Evolutionary conservation across 1,139 yeast species (phyloP), one percentile per base, ranked within the genome.

Genomic region (Entelexis sorbosivorans): DNA sequence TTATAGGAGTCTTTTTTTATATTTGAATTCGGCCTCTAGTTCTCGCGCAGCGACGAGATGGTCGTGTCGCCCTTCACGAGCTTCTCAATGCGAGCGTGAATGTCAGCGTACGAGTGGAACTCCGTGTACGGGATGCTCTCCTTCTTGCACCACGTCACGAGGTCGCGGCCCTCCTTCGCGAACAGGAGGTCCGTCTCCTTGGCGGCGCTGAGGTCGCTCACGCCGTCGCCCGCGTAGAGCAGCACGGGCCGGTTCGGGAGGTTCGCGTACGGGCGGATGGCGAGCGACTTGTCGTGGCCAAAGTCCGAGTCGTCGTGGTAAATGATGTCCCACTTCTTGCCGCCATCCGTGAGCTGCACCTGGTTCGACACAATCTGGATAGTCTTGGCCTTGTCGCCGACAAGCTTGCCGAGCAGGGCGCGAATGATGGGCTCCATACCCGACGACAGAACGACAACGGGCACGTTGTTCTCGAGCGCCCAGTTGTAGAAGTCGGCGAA

Each of bases 151-250:
- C 79, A 89, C 49, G 79, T 82, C 59, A 91, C 83, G 61, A 91
- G 76, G 66, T 91, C 98, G 62, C 83, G 80, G 46, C 96, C 98
- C 58, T 79, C 79, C 70, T 88, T 91, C 51, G 98, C 98, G 68
- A 91, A 91, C 60, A 91, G 72, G 61, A 89, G 73, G 66, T 93
- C 89, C 48, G 98, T 88, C 66, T 91, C 96, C 64, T 83, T 81
- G 32, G 97, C 97, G 26, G 98, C 98, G 56, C 88, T 79, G 59
- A 91, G 73, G 66, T 91, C 99, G 51, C 94, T 82, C 29, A 91
- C 96, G 55, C 99, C 99, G 65, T 91, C 98, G 52, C 98, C 98
- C 64, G 95, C 85, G 72, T 91, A 91, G 66, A 89, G 85, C 61
- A 88, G 73, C 44, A 73, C 71, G 11, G 91, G 88, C 54, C 76